Conservation (phyloP, 2,329 filamentous ascomycete genomes). For the Colletotrichum chrysophilum region DNA sequence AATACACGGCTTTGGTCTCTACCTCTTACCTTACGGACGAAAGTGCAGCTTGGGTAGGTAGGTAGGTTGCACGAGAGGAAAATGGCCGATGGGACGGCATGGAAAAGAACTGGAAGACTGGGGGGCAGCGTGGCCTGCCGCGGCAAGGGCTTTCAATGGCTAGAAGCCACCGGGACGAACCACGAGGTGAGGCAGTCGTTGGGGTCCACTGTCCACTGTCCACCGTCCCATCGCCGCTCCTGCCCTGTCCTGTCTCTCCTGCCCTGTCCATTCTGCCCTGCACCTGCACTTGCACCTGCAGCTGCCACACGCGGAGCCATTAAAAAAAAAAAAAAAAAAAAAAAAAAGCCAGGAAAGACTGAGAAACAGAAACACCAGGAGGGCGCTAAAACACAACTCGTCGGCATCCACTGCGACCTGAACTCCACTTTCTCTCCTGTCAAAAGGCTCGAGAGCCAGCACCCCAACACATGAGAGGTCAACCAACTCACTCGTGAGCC, state of each 20-base stretch:
- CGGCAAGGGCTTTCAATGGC: neutral
- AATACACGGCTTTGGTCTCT: neutral
- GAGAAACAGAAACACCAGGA: constrained; percentile 13
- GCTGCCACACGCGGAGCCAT: constrained; percentile 10
- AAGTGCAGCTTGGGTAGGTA: neutral
- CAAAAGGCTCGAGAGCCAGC: constrained; percentile 14
- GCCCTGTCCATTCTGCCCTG: neutral
- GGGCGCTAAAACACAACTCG: constrained; percentile 18
- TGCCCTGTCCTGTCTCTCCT: neutral
- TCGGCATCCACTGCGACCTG: constrained; percentile 13
- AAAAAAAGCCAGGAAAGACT: neutral
- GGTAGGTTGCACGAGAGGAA: neutral
- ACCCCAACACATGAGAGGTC: neutral
- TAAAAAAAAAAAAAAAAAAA: neutral
- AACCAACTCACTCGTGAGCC: neutral
- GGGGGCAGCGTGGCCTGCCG: neutral
- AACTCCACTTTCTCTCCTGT: constrained; percentile 10
- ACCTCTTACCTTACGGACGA: neutral
- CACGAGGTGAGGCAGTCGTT: constrained; percentile 3
- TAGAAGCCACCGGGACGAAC: neutral
- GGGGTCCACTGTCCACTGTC: neutral
- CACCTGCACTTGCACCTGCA: neutral
- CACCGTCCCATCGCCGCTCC: neutral
- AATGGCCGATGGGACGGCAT: neutral
- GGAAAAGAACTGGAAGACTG: neutral